Percentiles rank a stretch among this genome's conserved stretches.
Evolutionary conservation across 75 land plant genomes (phyloP).

Genomic region (Sequoia sempervirens): DNA sequence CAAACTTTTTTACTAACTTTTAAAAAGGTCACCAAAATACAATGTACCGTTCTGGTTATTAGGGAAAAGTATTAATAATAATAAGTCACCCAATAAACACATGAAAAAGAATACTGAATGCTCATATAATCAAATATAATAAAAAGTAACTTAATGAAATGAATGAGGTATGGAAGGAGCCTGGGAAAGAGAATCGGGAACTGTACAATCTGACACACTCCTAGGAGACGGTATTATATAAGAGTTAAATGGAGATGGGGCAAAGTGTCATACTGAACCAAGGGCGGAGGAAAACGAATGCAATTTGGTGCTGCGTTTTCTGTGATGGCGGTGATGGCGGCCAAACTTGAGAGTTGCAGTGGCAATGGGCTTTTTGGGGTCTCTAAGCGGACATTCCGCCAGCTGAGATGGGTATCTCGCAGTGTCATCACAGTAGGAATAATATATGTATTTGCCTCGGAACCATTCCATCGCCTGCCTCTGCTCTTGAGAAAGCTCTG

Average conservation of each 20-base stretch:
- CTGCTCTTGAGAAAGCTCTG: conserved; percentile 1
- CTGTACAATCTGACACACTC: too few relatives aligned
- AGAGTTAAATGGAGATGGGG: neutral
- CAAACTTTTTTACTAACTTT: too few relatives aligned
- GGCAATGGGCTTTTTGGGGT: neutral
- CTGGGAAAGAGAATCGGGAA: too few relatives aligned
- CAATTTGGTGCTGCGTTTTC: neutral
- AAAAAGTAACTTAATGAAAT: too few relatives aligned
- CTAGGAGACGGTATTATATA: neutral
- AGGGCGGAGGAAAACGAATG: neutral
- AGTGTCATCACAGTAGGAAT: conserved; percentile 9
- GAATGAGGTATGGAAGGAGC: too few relatives aligned
- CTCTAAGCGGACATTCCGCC: neutral
- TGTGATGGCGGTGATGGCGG: neutral
- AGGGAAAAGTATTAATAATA: too few relatives aligned
- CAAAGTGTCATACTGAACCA: neutral
- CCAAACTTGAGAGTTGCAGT: neutral
- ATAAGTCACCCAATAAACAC: too few relatives aligned
- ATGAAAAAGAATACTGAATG: too few relatives aligned
- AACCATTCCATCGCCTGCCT: conserved; percentile 5
- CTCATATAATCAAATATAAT: too few relatives aligned
- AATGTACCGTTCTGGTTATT: too few relatives aligned
- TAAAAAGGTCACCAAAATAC: too few relatives aligned
- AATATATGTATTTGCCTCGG: neutral
- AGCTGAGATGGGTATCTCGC: neutral